Conservation (phyloP, 169 alveolate species). For the Cardiosporidium cionae region DNA sequence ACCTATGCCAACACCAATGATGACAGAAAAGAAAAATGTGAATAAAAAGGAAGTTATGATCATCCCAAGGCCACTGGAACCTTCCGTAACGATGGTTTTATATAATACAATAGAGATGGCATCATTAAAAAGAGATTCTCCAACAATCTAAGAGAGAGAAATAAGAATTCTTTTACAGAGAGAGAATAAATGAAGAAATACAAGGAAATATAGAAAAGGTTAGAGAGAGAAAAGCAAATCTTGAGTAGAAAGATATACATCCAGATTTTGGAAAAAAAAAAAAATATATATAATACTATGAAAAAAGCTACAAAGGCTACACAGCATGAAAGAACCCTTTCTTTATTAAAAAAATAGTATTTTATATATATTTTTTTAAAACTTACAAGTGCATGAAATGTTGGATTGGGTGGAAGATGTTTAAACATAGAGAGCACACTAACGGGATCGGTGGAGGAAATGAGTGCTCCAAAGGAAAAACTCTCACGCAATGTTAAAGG, state of each 20-base stretch:
- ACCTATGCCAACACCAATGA: conserved; percentile 10
- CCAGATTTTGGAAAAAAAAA: too few species aligned
- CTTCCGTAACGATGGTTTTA: conserved; percentile 12
- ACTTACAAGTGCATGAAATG: conserved; percentile 23
- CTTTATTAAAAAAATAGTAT: too few species aligned
- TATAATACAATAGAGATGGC: conserved; percentile 35
- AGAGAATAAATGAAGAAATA: too few species aligned
- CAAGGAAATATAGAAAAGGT: too few species aligned
- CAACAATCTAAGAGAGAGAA: conserved; percentile 8
- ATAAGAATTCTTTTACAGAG: not conserved
- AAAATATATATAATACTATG: too few species aligned
- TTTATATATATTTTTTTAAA: not conserved
- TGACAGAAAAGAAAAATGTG: conserved; percentile 8
- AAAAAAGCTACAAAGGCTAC: too few species aligned
- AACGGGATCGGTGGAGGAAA: conserved; percentile 40
- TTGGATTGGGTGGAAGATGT: conserved; percentile 8
- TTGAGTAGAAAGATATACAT: too few species aligned
- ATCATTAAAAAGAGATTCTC: conserved; percentile 37
- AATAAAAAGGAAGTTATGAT: conserved; percentile 10
- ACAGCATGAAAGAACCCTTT: too few species aligned
- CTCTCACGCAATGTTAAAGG: conserved; percentile 25
- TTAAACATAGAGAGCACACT: conserved; percentile 29
- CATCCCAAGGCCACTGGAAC: conserved; percentile 1
- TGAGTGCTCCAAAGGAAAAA: conserved; percentile 35
- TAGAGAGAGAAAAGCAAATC: too few species aligned